phyloP scores from a whole-genome alignment of 257 asterid genomes.

The Thymus quinquecostatus region DNA sequence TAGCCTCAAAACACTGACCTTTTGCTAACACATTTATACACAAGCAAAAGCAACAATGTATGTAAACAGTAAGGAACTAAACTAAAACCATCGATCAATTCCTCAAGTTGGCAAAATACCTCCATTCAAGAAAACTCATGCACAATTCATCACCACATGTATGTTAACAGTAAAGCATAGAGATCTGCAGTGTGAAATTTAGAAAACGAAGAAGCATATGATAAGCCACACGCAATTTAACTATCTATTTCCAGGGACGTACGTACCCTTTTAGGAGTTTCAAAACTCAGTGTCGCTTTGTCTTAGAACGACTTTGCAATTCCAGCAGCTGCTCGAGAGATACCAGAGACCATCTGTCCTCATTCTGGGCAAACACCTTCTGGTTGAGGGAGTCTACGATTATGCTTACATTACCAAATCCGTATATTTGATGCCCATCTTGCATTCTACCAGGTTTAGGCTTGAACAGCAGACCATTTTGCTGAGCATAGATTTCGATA shows the following conservation, averaged over 20 bases:
- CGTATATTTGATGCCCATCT: conserved; percentile 85
- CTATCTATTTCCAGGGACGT: neutral
- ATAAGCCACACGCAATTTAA: neutral
- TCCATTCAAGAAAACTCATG: neutral
- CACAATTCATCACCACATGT: conserved; percentile 2
- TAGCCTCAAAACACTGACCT: neutral
- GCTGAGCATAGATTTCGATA: conserved; percentile 55
- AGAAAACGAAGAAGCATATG: neutral
- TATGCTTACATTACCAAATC: conserved; percentile 78
- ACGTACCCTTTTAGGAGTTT: conserved; percentile 5
- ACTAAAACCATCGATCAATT: neutral
- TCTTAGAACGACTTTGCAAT: conserved; percentile 58
- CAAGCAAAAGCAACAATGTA: neutral
- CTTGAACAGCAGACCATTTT: conserved; percentile 56
- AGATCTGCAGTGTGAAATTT: neutral
- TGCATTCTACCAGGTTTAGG: conserved; percentile 86
- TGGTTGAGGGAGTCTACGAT: conserved; percentile 71
- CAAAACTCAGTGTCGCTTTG: conserved; percentile 50
- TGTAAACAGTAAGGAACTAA: neutral
- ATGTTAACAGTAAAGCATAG: neutral
- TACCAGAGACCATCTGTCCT: conserved; percentile 68
- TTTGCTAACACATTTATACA: neutral
- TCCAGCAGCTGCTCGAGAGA: conserved; percentile 84
- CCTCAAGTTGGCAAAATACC: conserved; percentile 6
- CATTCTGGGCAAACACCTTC: conserved; percentile 69